Evolutionary conservation across 2,329 filamentous ascomycete species (phyloP).

Genomic region (Fusarium caatingaense): DNA sequence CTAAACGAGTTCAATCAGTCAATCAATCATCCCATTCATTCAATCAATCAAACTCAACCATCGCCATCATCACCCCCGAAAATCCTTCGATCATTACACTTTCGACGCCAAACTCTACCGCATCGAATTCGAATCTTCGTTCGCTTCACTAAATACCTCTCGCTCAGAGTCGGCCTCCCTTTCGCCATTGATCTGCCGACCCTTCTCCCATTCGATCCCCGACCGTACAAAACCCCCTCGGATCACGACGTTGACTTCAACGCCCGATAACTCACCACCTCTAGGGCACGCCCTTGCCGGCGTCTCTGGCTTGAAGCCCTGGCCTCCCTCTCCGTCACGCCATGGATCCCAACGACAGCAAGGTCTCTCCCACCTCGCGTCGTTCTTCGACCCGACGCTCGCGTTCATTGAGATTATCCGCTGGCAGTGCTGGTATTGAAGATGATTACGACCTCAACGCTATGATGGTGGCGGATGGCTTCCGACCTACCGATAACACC

Average conservation of each 20-base stretch:
- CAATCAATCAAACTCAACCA: slow-evolving; percentile 7
- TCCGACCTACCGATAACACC: slow-evolving; percentile 54
- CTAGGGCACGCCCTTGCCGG: slow-evolving; percentile 44
- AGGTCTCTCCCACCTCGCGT: slow-evolving; percentile 55
- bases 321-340: slow-evolving; percentile 37
- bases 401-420: slow-evolving; percentile 55
- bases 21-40: slow-evolving; percentile 18
- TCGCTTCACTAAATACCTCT: slow-evolving; percentile 18
- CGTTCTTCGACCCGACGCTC: slow-evolving; percentile 58
- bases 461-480: slow-evolving; percentile 65
- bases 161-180: slow-evolving; percentile 20
- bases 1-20: slow-evolving; percentile 8
- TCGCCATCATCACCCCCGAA: slow-evolving; percentile 12
- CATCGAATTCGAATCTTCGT: slow-evolving; percentile 11
- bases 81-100: slow-evolving; percentile 17
- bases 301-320: slow-evolving; percentile 43
- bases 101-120: background rate
- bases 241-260: slow-evolving; percentile 29
- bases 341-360: slow-evolving; percentile 57
- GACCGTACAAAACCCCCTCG: slow-evolving; percentile 28
- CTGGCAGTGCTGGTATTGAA: slow-evolving; percentile 46
- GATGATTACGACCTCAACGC: slow-evolving; percentile 63
- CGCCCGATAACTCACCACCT: slow-evolving; percentile 32
- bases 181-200: slow-evolving; percentile 24
- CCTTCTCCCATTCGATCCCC: slow-evolving; percentile 12